phyloP scores from a whole-genome alignment of 2,329 filamentous ascomycete species.

The Fonsecaea pedrosoi region DNA sequence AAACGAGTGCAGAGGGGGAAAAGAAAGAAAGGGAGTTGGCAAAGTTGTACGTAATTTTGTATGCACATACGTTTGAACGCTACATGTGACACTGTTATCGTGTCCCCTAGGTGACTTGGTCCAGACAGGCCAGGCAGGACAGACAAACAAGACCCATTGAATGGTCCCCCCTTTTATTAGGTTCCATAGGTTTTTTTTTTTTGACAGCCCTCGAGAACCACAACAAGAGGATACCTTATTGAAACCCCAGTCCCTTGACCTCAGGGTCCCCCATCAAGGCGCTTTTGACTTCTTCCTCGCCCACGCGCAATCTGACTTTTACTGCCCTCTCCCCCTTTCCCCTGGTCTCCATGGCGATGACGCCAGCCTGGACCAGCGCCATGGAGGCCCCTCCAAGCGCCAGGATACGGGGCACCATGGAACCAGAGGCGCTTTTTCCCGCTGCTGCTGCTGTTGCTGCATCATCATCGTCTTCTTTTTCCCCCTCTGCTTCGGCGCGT shows the following conservation, averaged over 20 bases:
- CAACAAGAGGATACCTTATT: neutral
- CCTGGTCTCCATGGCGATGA: slow-evolving; percentile 81
- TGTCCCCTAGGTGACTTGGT: too few species aligned
- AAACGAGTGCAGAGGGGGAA: neutral
- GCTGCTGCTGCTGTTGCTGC: neutral
- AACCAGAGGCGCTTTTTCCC: slow-evolving; percentile 37
- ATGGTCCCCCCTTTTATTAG: too few species aligned
- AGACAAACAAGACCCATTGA: too few species aligned
- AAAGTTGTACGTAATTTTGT: too few species aligned
- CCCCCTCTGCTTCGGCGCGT: slow-evolving; percentile 46
- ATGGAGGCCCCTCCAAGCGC: slow-evolving; percentile 76
- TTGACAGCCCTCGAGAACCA: too few species aligned
- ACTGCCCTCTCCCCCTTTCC: slow-evolving; percentile 81
- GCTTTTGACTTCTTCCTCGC: slow-evolving; percentile 87
- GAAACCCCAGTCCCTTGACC: slow-evolving; percentile 77
- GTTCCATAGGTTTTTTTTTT: too few species aligned
- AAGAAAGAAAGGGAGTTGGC: too few species aligned
- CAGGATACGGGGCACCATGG: slow-evolving; percentile 55
- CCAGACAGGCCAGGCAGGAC: too few species aligned
- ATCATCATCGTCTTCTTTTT: too few species aligned
- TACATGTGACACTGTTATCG: neutral
- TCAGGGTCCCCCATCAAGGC: slow-evolving; percentile 89
- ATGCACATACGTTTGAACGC: neutral
- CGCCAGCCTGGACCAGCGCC: slow-evolving; percentile 83
- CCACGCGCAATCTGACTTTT: slow-evolving; percentile 82